Conservation (phyloP, 148 eudicot species). For the Rhododendron mucronatum region DNA sequence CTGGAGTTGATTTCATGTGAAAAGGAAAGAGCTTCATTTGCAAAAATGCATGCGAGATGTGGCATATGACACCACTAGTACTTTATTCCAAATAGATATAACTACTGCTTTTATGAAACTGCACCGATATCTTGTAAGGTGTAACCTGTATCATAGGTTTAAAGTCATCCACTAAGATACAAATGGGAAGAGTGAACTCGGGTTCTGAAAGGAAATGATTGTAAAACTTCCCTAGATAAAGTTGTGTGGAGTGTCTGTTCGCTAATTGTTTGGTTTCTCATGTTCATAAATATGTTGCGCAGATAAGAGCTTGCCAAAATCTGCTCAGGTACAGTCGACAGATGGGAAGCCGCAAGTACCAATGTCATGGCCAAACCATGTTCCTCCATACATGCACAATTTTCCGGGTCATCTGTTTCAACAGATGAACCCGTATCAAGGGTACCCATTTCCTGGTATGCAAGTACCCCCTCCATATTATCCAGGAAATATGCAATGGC, state of each 20-base stretch:
- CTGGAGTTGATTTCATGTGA: neutral
- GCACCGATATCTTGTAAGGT: neutral
- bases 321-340: conserved; percentile 29
- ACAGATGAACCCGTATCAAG: conserved; percentile 67
- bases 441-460: conserved; percentile 57
- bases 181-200: neutral
- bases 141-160: neutral
- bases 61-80: neutral
- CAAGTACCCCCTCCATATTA: conserved; percentile 46
- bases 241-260: neutral
- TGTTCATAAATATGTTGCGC: conserved; percentile 3
- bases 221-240: neutral
- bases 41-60: neutral
- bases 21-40: neutral
- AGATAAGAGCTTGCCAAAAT: conserved; percentile 33
- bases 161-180: neutral
- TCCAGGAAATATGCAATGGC: conserved; percentile 63
- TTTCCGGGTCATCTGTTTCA: conserved; percentile 54
- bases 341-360: conserved; percentile 50
- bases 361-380: conserved; percentile 48
- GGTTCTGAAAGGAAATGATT: neutral
- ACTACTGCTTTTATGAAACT: neutral
- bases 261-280: neutral
- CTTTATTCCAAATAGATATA: neutral
- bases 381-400: conserved; percentile 53